Percentiles rank a stretch among this genome's conserved stretches.
phyloP scores from a whole-genome alignment of 2,329 filamentous ascomycete genomes.

The Daldinia sp. region DNA sequence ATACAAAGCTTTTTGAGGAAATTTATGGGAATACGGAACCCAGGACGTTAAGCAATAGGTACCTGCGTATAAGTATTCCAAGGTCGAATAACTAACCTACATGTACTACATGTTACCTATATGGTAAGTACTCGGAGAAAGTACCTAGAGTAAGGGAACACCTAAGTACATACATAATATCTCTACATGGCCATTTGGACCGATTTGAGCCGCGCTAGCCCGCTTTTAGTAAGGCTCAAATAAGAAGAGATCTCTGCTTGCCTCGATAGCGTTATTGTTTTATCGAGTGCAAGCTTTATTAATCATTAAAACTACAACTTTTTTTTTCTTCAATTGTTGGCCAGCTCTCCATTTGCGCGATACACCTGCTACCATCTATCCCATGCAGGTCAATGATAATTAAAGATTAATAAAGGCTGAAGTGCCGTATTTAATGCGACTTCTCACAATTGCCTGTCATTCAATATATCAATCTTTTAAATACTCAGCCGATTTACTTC shows the following conservation, averaged over 20 bases:
- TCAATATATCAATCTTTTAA: neutral
- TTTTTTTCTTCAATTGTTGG: slow-evolving; percentile 23
- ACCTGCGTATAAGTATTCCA: too few relatives aligned
- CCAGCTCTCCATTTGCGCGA: slow-evolving; percentile 3
- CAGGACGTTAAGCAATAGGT: too few relatives aligned
- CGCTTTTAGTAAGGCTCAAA: neutral
- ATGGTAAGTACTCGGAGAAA: too few relatives aligned
- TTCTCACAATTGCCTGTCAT: neutral
- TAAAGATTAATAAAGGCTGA: neutral
- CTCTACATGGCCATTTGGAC: too few relatives aligned
- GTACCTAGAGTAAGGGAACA: too few relatives aligned
- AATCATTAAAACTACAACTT: slow-evolving; percentile 23
- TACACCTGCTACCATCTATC: neutral
- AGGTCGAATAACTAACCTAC: too few relatives aligned
- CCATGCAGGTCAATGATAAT: neutral
- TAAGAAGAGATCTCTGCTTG: slow-evolving; percentile 19
- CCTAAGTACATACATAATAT: too few relatives aligned
- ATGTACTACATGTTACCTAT: neutral
- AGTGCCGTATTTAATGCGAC: neutral
- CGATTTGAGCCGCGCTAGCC: slow-evolving; percentile 28
- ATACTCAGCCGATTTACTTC: neutral
- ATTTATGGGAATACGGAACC: too few relatives aligned
- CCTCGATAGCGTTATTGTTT: slow-evolving; percentile 28
- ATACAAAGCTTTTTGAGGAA: too few relatives aligned
- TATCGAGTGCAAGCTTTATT: slow-evolving; percentile 24